Base-by-base conservation (phyloP, 805 yeast genomes). In the Ogataea zsoltii region DNA sequence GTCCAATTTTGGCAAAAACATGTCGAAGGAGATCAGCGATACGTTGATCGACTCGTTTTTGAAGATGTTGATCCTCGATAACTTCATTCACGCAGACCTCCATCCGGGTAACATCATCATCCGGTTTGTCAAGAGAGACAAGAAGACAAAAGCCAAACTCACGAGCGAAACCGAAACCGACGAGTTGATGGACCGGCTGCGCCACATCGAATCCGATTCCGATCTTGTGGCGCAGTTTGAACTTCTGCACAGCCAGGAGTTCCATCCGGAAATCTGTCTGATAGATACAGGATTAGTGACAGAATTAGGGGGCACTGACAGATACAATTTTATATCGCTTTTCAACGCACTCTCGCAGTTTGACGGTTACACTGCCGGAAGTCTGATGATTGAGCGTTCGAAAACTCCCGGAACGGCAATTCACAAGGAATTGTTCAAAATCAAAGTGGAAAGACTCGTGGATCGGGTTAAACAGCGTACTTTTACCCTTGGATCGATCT, bases 341-440 rank as follows among this genome's bases (percentile, higher is more conserved):
- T 94, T 94, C 72, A 85, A 85, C 56, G 86, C 97, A 0, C 70
- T 94, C 28, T 86, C 96, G 2, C 85, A 83, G 50, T 94, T 94
- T 67, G 96, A 94, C 65, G 99, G 99, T 0, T 90, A 87, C 62
- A 76, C 75, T 49, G 98, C 97, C 0, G 99, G 99, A 10, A 95
- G 90, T 61, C 72, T 94, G 45, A 92, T 94, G 97, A 83, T 91
- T 48, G 97, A 90, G 67, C 71, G 98, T 47, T 91, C 97, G 3
- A 75, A 94, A 48, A 90, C 98, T 0, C 99, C 99, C 0, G 96
- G 88, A 39, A 86, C 96, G 0, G 98, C 88, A 1, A 72, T 89
- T 4, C 82, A 92, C 56, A 79, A 79, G 46, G 97, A 92, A 46
- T 72, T 88, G 11, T 94, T 94, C 68, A 96, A 96, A 0, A 65